These are phyloP conservation scores for Kodamaea laetipori DNA, from an alignment of 805 yeast species.

Conservation along the genomic window DNA sequence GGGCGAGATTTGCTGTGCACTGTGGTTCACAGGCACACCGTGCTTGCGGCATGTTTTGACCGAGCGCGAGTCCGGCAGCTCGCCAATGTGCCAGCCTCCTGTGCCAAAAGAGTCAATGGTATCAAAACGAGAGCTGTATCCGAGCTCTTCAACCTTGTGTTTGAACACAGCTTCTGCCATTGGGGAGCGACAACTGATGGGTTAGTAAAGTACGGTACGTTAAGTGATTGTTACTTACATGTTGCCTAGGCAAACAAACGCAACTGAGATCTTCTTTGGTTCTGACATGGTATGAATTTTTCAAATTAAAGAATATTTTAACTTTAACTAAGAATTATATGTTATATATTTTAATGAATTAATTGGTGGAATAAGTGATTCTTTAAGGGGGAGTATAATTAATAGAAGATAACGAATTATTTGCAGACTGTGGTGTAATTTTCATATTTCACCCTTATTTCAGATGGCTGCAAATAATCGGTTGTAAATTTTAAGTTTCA, in stretches of 20 bases:
- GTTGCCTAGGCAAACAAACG: slow-evolving; percentile 90
- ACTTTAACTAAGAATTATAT: too few relatives aligned
- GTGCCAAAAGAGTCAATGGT: slow-evolving; percentile 88
- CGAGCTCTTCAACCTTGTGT: slow-evolving; percentile 57
- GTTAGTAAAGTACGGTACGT: slow-evolving; percentile 21
- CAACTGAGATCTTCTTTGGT: slow-evolving; percentile 51
- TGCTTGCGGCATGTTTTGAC: slow-evolving; percentile 65
- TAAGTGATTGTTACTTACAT: slow-evolving; percentile 66
- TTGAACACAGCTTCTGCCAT: slow-evolving; percentile 95
- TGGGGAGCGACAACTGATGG: slow-evolving; percentile 81
- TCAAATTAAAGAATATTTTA: too few relatives aligned
- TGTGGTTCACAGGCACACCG: slow-evolving; percentile 73
- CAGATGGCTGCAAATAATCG: too few relatives aligned
- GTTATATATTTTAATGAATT: too few relatives aligned
- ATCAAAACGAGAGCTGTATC: slow-evolving; percentile 46
- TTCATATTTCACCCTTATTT: too few relatives aligned
- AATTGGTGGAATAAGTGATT: too few relatives aligned
- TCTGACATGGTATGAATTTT: slow-evolving; percentile 4
- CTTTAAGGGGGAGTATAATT: too few relatives aligned
- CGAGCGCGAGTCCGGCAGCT: slow-evolving; percentile 77
- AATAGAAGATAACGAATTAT: too few relatives aligned
- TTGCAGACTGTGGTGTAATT: too few relatives aligned
- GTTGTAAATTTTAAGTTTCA: too few relatives aligned
- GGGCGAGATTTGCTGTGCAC: slow-evolving; percentile 65
- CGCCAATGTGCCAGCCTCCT: slow-evolving; percentile 81